Base-by-base conservation (phyloP, 2,329 filamentous ascomycete species). In the Sphaerulina vaccinii region DNA sequence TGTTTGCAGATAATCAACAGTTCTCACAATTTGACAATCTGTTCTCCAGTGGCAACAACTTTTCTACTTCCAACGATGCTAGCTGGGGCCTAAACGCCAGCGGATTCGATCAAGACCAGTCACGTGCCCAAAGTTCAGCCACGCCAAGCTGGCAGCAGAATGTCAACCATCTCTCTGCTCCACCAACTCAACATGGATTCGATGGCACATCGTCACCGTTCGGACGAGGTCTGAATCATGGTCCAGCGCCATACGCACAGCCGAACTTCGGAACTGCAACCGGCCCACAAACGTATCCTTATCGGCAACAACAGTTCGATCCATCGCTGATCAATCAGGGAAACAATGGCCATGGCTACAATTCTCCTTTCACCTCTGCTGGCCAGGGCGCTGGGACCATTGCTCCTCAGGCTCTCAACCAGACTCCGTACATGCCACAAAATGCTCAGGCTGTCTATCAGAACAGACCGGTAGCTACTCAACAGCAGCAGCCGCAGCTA, bases 61-160 rank as follows among this genome's bases (percentile, higher is more conserved):
- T 39, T 40, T 44, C 57, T 56, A 60, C 65, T 49, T 53, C 61
- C 43, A 59, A 58, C 56, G 61, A 68, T 58, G 58, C 63, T 61
- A 58, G 59, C 59, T 68, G 66, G 66, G 60, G 53, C 58, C 33
- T 67, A 62, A 62, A 66, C 58, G 57, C 61, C 60, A 62, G 60
- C 53, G 54, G 57, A 49, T 60, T 47, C 57, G 47, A 40, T 44
- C 38, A 56, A 24, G 36, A 43, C 33, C 56, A 55, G 58, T 66
- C 65, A 66, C 65, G 64, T 66, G 62, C 49, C 11, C 54, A 58
- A 49, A 50, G 49, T 27, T 11, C 52, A 24, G 43, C 53, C 6
- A 52, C 49, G 36, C 54, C 54, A 53, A 59, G 53, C 52, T 66
- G 62, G 60, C 56, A 55, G 32, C 59, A 63, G 42, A 62, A 62